Percentiles rank a stretch among this genome's conserved stretches.
Evolutionary conservation across 148 eudicot genomes (phyloP).

Genomic region (Persicaria maculosa): DNA sequence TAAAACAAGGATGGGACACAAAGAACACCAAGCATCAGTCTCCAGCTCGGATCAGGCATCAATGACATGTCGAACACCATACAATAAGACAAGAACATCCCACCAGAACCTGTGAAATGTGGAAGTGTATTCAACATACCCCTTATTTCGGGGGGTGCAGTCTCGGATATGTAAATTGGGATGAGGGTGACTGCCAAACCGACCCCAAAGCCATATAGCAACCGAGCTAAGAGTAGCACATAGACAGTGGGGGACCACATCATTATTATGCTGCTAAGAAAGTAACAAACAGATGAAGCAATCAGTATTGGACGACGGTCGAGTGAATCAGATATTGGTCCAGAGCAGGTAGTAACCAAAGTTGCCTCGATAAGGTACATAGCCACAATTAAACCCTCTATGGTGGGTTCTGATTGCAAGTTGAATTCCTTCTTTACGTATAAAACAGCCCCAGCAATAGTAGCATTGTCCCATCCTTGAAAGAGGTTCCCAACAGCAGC

Average conservation of each 20-base stretch:
- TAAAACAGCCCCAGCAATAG: slow-evolving; percentile 57
- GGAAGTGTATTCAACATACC: slow-evolving; percentile 59
- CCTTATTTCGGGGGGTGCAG: slow-evolving; percentile 61
- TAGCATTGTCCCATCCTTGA: slow-evolving; percentile 73
- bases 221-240: slow-evolving; percentile 48
- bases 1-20: slow-evolving; percentile 42
- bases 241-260: slow-evolving; percentile 66
- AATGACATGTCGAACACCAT: slow-evolving; percentile 62
- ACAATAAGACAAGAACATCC: slow-evolving; percentile 60
- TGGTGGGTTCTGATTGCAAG: slow-evolving; percentile 41
- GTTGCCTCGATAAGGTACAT: slow-evolving; percentile 67
- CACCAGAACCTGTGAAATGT: slow-evolving; percentile 53
- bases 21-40: slow-evolving; percentile 63
- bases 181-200: slow-evolving; percentile 57
- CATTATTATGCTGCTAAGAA: slow-evolving; percentile 45
- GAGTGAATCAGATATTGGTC: slow-evolving; percentile 43
- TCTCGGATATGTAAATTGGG: slow-evolving; percentile 73
- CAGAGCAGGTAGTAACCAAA: slow-evolving; percentile 47
- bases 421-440: slow-evolving; percentile 58
- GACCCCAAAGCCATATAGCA: slow-evolving; percentile 63
- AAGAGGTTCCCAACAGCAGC: slow-evolving; percentile 58
- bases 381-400: slow-evolving; percentile 64
- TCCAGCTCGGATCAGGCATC: slow-evolving; percentile 53
- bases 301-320: slow-evolving; percentile 70
- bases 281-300: slow-evolving; percentile 45